phyloP scores from a whole-genome alignment of 1,284 basidiomycete genomes.

The Austroboletus rostrupii region DNA sequence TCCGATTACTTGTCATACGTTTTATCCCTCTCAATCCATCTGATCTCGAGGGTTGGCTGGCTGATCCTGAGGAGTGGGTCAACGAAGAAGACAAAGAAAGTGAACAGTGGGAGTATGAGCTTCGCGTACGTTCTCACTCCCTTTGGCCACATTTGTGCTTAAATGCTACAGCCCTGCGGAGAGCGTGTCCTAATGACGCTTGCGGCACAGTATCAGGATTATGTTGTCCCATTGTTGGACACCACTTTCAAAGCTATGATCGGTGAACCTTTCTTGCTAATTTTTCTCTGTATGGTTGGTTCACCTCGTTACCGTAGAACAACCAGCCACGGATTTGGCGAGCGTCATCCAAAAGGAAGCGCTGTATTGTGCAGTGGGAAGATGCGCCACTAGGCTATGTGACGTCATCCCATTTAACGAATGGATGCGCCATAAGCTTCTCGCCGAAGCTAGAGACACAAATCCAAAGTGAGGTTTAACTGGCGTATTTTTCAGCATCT shows the following conservation, averaged over 20 bases:
- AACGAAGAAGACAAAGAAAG: constrained; percentile 81
- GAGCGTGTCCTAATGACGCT: constrained; percentile 84
- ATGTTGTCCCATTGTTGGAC: constrained; percentile 70
- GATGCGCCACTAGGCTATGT: constrained; percentile 69
- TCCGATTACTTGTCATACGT: constrained; percentile 72
- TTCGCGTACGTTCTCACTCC: constrained; percentile 51
- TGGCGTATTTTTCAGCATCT: constrained; percentile 13
- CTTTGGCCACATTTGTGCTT: constrained; percentile 3
- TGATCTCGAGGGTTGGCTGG: constrained; percentile 77
- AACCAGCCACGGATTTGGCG: constrained; percentile 53
- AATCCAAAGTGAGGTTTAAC: constrained; percentile 49
- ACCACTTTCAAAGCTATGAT: constrained; percentile 52
- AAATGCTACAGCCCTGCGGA: constrained; percentile 69
- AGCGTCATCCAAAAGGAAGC: constrained; percentile 80
- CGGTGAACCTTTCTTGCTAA: constrained; percentile 36
- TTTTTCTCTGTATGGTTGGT: background rate
- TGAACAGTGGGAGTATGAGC: constrained; percentile 85
- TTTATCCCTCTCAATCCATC: constrained; percentile 78
- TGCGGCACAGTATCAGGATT: constrained; percentile 68
- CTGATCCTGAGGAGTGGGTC: constrained; percentile 89
- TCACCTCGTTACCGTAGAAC: constrained; percentile 36
- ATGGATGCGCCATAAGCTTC: constrained; percentile 61
- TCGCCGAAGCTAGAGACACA: constrained; percentile 52
- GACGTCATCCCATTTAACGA: constrained; percentile 61
- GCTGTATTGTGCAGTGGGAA: constrained; percentile 83